A percentile compares a stretch with the other conserved stretches of the same genome.
These are phyloP conservation scores for Cyberlindnera maritima DNA, from an alignment of 805 yeast species.

Conservation along the genomic window DNA sequence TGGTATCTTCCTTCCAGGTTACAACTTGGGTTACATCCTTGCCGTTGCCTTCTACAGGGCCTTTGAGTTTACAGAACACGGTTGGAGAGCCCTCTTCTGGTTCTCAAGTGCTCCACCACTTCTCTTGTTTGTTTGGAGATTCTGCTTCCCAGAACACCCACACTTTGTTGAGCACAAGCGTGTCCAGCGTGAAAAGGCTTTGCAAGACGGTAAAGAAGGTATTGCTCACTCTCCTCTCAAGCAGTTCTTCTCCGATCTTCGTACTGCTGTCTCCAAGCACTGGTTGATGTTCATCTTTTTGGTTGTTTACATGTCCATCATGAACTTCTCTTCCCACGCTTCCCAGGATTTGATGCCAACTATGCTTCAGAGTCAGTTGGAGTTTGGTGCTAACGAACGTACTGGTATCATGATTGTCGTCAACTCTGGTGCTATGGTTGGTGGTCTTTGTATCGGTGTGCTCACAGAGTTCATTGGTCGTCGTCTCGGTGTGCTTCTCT, in stretches of 20 bases:
- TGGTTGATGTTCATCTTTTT: conserved; percentile 61
- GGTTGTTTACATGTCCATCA: conserved; percentile 62
- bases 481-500: conserved; percentile 50
- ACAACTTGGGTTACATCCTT: conserved; percentile 65
- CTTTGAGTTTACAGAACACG: conserved; percentile 46
- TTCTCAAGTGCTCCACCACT: conserved; percentile 68
- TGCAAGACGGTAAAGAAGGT: conserved; percentile 25
- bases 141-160: conserved; percentile 58
- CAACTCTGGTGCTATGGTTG: conserved; percentile 64
- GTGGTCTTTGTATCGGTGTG: conserved; percentile 62
- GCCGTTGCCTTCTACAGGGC: conserved; percentile 68
- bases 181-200: conserved; percentile 24
- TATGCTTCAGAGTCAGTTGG: conserved; percentile 51
- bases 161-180: conserved; percentile 38
- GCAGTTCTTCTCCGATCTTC: conserved; percentile 30
- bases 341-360: conserved; percentile 75
- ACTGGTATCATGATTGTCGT: conserved; percentile 64
- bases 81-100: conserved; percentile 76
- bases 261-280: conserved; percentile 41
- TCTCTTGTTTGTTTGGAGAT: conserved; percentile 55
- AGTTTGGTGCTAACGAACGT: conserved; percentile 40
- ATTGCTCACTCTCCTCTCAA: conserved; percentile 20
- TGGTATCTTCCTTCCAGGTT: conserved; percentile 56
- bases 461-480: conserved; percentile 58
- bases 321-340: conserved; percentile 72